Conservation (phyloP, 352 stramenopile genomes). For the Pythium vanterpoolii region DNA sequence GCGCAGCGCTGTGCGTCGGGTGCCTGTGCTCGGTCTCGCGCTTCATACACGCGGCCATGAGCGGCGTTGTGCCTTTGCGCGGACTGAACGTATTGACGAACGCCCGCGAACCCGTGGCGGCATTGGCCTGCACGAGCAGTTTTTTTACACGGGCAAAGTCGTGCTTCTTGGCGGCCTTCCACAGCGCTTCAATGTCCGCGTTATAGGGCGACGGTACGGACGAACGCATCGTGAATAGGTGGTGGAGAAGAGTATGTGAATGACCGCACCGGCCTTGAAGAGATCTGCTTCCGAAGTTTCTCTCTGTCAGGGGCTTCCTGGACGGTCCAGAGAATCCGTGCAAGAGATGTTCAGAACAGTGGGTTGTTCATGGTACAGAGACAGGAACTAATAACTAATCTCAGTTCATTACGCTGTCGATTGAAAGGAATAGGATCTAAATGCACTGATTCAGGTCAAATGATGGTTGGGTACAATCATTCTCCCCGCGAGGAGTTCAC, state of each 20-base stretch:
- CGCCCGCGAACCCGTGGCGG: constrained; percentile 10
- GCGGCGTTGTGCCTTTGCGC: constrained; percentile 47
- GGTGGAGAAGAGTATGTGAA: background rate
- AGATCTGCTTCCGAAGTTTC: background rate
- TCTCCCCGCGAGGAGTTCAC: background rate
- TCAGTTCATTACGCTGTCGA: background rate
- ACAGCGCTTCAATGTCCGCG: constrained; percentile 17
- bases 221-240: background rate
- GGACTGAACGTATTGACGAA: constrained; percentile 45
- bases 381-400: background rate
- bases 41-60: constrained; percentile 66
- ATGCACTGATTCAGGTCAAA: constrained; percentile 2
- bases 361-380: background rate
- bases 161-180: constrained; percentile 25
- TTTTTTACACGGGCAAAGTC: constrained; percentile 15
- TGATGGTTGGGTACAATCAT: constrained; percentile 3
- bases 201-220: background rate
- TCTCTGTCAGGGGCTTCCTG: background rate
- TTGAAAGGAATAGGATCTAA: background rate
- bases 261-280: background rate
- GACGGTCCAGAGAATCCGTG: too few species aligned
- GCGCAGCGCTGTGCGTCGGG: constrained; percentile 14
- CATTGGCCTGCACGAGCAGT: constrained; percentile 11
- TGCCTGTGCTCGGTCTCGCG: constrained; percentile 29
- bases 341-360: background rate